Conservation (phyloP, 352 stramenopile species). For the Phytophthora tubulina region DNA sequence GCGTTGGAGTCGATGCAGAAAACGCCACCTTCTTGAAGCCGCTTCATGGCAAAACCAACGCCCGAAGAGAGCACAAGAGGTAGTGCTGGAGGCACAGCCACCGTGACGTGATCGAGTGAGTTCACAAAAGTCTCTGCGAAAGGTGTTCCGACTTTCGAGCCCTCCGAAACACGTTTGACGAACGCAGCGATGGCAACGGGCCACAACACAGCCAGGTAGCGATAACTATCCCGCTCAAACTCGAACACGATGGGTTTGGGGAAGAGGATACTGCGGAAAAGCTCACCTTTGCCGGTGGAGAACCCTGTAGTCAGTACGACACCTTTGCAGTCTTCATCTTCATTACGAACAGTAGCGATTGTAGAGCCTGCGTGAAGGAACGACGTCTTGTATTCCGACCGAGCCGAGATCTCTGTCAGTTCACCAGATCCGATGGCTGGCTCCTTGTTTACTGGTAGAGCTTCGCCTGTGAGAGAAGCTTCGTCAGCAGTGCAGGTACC, state of each 20-base stretch:
- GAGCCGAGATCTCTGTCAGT: conserved; percentile 43
- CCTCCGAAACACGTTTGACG: conserved; percentile 52
- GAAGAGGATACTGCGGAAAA: conserved; percentile 74
- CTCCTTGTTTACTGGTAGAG: conserved; percentile 57
- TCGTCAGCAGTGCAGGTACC: conserved; percentile 58
- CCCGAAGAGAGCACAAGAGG: conserved; percentile 67
- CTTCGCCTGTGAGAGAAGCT: conserved; percentile 57
- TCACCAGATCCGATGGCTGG: conserved; percentile 16
- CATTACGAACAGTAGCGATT: conserved; percentile 29
- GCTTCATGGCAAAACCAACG: conserved; percentile 59
- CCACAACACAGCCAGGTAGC: conserved; percentile 57
- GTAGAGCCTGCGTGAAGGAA: conserved; percentile 50
- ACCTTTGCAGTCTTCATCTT: conserved; percentile 26
- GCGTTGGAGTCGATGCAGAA: conserved; percentile 74
- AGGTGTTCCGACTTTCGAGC: conserved; percentile 21
- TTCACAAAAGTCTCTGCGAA: conserved; percentile 47
- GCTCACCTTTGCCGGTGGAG: conserved; percentile 66
- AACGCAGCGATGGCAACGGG: conserved; percentile 61
- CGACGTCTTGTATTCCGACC: conserved; percentile 36
- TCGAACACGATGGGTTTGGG: conserved; percentile 63
- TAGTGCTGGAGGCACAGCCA: conserved; percentile 66
- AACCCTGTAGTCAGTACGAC: conserved; percentile 73
- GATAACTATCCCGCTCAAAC: conserved; percentile 78
- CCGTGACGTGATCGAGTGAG: conserved; percentile 74
- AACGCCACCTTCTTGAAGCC: conserved; percentile 48